These are phyloP conservation scores for Allomyces arbusculus DNA, from an alignment of 192 early-diverging fungal genomes.

Conservation along the genomic window DNA sequence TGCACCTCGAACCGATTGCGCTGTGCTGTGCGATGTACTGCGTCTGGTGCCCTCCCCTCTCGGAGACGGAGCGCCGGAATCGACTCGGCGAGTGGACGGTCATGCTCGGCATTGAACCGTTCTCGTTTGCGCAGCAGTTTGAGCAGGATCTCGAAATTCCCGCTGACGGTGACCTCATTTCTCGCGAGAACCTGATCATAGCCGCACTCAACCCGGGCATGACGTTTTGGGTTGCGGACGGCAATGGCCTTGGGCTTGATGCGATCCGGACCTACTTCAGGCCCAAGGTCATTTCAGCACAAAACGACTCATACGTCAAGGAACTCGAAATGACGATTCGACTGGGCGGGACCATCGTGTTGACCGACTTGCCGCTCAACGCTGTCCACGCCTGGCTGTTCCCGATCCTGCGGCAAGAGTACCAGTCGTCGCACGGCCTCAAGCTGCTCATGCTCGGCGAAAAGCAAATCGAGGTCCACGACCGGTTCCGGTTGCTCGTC, in stretches of 20 bases:
- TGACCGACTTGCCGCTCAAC: constrained; percentile 21
- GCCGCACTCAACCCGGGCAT: constrained; percentile 7
- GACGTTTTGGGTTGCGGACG: not conserved
- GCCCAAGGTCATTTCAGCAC: constrained; percentile 29
- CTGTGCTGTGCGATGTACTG: constrained; percentile 23
- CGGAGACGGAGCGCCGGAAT: not conserved
- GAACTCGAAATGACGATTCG: constrained; percentile 30
- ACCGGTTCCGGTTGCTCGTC: constrained; percentile 28
- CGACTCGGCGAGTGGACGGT: not conserved
- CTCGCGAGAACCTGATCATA: constrained; percentile 32
- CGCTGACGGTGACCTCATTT: constrained; percentile 30
- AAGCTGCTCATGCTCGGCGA: constrained; percentile 29
- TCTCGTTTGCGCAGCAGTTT: not conserved
- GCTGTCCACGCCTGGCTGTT: constrained; percentile 25
- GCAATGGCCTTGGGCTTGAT: constrained; percentile 25
- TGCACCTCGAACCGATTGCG: constrained; percentile 14
- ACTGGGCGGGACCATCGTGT: constrained; percentile 37
- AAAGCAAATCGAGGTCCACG: constrained; percentile 32
- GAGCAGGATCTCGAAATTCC: constrained; percentile 30
- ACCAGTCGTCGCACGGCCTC: constrained; percentile 25
- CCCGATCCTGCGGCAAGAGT: constrained; percentile 23
- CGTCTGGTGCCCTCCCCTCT: constrained; percentile 20
- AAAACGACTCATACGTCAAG: constrained; percentile 28
- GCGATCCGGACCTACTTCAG: constrained; percentile 28
- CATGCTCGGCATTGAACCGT: not conserved